Conservation (phyloP, 352 stramenopile genomes). For the Phytophthora idaei region DNA sequence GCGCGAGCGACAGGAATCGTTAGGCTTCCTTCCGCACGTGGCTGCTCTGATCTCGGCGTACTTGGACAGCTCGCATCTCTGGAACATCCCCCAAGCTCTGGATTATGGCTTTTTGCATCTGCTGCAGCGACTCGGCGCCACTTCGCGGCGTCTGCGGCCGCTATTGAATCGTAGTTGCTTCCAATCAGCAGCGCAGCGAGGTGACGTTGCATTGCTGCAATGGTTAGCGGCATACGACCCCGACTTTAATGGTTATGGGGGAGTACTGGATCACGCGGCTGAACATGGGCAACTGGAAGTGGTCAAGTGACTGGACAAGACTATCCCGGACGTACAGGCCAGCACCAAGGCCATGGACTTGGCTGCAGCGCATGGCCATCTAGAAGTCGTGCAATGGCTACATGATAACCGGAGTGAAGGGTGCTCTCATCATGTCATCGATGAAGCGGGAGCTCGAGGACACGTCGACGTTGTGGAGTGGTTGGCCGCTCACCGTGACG, state of each 20-base stretch:
- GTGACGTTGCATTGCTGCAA: slow-evolving; percentile 28
- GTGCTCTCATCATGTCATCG: slow-evolving; percentile 39
- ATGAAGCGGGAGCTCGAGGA: slow-evolving; percentile 34
- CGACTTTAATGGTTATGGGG: slow-evolving; percentile 14
- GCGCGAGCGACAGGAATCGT: slow-evolving; percentile 20
- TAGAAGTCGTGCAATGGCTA: slow-evolving; percentile 61
- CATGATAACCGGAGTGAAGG: slow-evolving; percentile 39
- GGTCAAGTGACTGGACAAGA: slow-evolving; percentile 38
- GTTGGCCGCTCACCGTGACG: slow-evolving; percentile 29
- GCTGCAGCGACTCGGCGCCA: slow-evolving; percentile 33
- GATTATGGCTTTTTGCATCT: slow-evolving; percentile 38
- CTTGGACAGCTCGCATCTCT: slow-evolving; percentile 30
- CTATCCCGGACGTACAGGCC: slow-evolving; percentile 16
- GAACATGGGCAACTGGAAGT: slow-evolving; percentile 37
- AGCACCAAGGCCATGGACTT: slow-evolving; percentile 41
- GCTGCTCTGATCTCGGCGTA: slow-evolving; percentile 34
- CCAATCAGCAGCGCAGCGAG: slow-evolving; percentile 32
- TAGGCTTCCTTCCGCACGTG: slow-evolving; percentile 33
- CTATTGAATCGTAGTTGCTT: slow-evolving; percentile 32
- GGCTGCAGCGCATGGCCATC: slow-evolving; percentile 42
- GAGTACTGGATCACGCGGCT: slow-evolving; percentile 38
- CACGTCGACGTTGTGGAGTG: slow-evolving; percentile 41
- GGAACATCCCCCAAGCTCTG: slow-evolving; percentile 37
- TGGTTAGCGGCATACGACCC: slow-evolving; percentile 35
- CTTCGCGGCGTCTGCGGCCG: slow-evolving; percentile 24